Base-by-base conservation (phyloP, 371 early-diverging fungal species). In the Zopfochytrium polystomum region DNA sequence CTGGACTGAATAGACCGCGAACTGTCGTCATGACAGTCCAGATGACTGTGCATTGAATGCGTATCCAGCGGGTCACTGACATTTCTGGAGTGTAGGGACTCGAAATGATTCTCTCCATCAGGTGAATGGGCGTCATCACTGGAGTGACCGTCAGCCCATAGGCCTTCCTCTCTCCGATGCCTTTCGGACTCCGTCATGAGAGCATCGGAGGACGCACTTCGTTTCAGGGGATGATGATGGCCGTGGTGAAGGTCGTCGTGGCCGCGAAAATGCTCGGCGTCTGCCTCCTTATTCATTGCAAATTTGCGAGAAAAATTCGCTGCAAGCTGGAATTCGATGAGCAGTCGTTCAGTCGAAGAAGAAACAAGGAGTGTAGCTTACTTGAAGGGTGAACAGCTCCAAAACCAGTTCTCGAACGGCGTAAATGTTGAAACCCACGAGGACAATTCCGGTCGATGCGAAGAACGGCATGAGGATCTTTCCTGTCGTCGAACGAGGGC, bases 381-480 rank as follows among this genome's bases (percentile, higher is more conserved):
- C 65, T 49, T 69, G 72, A 15, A 72, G 51, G 0, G 80, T 75
- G 6, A 76, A 55, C 27, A 74, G 55, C 49, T 79, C 80, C 20
- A 79, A 54, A 20, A 65, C 60, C 20, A 79, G 72, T 35, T 75
- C 60, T 3, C 80, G 75, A 22, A 75, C 50, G 15, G 75, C 58
- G 52, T 67, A 76, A 47, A 79, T 77, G 45, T 60, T 68, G 34
- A 67, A 59, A n/a, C 68, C 77, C 13, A 77, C 52, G 7, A 79
- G 34, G 27, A 55, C 63, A 31, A 78, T 63, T 3, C 77, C 77
- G 30, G 61, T 33, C 11, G 57, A 42, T 1, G 76, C 63, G 25
- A 71, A 53, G 30, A 55, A 18, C 3, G 70, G 71, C 6, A 79
- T 49, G 2, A 71, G 18, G 4, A 63, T 2, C 49, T 66, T 68